Percentiles rank a stretch among this genome's conserved stretches.
Evolutionary conservation across 2,329 filamentous ascomycete species (phyloP).

Genomic region (Chrysosphaeria jannelii): DNA sequence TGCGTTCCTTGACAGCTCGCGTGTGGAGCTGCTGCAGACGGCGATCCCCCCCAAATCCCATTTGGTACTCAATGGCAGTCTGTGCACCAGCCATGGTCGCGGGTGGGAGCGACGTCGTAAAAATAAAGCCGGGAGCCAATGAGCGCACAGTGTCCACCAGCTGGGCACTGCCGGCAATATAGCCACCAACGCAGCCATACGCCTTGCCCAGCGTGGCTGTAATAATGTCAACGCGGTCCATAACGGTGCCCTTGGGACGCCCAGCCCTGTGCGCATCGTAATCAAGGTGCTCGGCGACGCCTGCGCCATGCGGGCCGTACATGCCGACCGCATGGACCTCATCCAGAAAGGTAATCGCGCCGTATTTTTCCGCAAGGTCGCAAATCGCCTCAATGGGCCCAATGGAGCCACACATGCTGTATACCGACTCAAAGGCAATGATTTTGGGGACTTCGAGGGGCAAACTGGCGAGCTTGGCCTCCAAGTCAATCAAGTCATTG

Average conservation of each 20-base stretch:
- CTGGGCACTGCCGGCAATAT: conserved; percentile 70
- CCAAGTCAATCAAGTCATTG: conserved; percentile 80
- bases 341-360: conserved; percentile 87
- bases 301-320: conserved; percentile 88
- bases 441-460: conserved; percentile 76
- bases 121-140: conserved; percentile 90
- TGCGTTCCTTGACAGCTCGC: conserved; percentile 64
- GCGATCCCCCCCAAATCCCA: conserved; percentile 57
- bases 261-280: conserved; percentile 61
- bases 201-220: conserved; percentile 93
- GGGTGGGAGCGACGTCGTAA: conserved; percentile 86
- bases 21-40: conserved; percentile 89
- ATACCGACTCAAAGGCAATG: conserved; percentile 94
- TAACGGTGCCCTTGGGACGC: conserved; percentile 48
- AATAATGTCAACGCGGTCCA: conserved; percentile 94
- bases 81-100: conserved; percentile 89
- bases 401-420: conserved; percentile 97
- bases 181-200: conserved; percentile 90
- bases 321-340: conserved; percentile 98
- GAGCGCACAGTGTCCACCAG: conserved; percentile 85
- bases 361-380: conserved; percentile 89
- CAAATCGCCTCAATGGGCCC: conserved; percentile 90
- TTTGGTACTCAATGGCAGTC: conserved; percentile 82
- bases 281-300: conserved; percentile 90
- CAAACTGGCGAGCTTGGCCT: conserved; percentile 70